These are phyloP conservation scores for Mucor circinelloides DNA, from an alignment of 371 early-diverging fungal genomes.

Conservation along the genomic window DNA sequence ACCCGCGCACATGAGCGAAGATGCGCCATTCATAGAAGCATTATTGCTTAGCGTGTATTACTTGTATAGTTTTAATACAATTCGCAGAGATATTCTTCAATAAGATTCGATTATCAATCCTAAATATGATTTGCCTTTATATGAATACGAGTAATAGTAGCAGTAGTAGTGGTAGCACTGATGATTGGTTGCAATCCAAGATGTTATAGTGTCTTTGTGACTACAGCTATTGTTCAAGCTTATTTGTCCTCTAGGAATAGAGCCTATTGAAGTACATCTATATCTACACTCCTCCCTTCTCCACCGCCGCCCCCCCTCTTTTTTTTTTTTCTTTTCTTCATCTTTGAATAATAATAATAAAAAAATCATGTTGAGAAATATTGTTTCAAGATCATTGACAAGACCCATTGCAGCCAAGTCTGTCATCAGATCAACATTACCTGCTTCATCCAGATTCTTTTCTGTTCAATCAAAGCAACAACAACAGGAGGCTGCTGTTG, in stretches of 20 bases:
- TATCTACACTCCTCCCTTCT: not conserved
- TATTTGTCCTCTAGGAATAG: not conserved
- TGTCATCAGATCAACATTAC: not conserved
- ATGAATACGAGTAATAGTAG: too few relatives aligned
- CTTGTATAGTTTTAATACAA: not conserved
- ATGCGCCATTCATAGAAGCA: not conserved
- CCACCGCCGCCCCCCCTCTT: not conserved
- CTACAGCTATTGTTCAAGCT: not conserved
- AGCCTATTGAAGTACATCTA: not conserved
- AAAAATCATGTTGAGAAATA: slow-evolving; percentile 19
- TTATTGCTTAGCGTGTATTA: not conserved
- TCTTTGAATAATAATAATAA: not conserved
- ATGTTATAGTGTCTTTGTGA: not conserved
- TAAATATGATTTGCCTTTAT: not conserved
- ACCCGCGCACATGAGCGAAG: not conserved
- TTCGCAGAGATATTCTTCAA: not conserved
- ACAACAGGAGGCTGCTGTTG: slow-evolving; percentile 5
- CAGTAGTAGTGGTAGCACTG: too few relatives aligned
- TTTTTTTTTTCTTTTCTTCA: not conserved
- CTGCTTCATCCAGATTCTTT: slow-evolving; percentile 1
- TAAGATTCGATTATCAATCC: too few relatives aligned
- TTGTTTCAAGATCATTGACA: slow-evolving; percentile 9
- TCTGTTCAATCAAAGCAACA: slow-evolving; percentile 1
- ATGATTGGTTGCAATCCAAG: not conserved
- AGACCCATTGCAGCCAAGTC: slow-evolving; percentile 8